Evolutionary conservation across 2,329 filamentous ascomycete genomes (phyloP).

Genomic region (Cladosporium colombiae): DNA sequence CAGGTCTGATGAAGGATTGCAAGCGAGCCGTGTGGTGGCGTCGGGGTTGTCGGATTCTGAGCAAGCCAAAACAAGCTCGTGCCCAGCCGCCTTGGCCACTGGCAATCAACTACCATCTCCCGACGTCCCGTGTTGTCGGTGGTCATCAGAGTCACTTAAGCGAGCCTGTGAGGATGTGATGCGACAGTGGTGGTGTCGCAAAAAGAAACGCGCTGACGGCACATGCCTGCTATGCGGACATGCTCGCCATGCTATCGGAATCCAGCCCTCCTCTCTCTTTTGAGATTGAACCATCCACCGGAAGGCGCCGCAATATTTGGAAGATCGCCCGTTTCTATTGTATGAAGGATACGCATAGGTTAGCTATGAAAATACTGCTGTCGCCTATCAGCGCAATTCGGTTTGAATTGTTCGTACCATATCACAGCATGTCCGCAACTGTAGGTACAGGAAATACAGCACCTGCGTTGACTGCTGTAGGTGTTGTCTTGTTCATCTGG

Average conservation of each 20-base stretch:
- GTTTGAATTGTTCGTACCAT: not conserved
- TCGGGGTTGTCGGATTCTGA: not conserved
- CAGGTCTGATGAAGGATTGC: not conserved
- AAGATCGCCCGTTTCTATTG: not conserved
- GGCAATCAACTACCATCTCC: not conserved
- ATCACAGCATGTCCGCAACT: not conserved
- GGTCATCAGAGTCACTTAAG: not conserved
- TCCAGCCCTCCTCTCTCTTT: not conserved
- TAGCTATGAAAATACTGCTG: not conserved
- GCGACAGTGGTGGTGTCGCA: not conserved
- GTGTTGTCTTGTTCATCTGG: not conserved
- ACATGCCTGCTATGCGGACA: not conserved
- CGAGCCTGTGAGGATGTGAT: not conserved
- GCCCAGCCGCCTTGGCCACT: not conserved
- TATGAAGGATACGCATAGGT: not conserved
- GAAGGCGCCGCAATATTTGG: not conserved
- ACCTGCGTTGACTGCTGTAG: not conserved
- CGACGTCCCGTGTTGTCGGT: not conserved
- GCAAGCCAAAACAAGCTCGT: not conserved
- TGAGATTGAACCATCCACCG: not conserved
- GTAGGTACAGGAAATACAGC: not conserved
- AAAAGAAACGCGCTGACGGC: not conserved
- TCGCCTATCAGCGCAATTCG: not conserved
- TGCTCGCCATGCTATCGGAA: not conserved
- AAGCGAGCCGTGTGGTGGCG: not conserved